These are phyloP conservation scores for Schizothecium vesticola DNA, from an alignment of 495 filamentous ascomycete genomes.

Conservation along the genomic window DNA sequence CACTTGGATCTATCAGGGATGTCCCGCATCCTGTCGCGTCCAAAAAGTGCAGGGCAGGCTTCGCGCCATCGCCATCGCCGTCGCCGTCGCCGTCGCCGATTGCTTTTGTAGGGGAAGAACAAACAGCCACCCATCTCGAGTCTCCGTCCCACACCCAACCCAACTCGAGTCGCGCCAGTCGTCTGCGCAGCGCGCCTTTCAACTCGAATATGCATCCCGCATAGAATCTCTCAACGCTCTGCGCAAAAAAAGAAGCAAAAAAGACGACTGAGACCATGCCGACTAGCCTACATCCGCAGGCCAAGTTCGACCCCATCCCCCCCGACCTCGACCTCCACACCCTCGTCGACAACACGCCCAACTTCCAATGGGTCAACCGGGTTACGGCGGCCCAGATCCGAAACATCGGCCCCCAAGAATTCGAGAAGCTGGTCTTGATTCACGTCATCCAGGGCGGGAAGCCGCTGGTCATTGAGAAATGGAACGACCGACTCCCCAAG, in stretches of 20 bases:
- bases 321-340: constrained; percentile 70
- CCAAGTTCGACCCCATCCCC: constrained; percentile 77
- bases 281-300: constrained; percentile 56
- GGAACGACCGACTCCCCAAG: constrained; percentile 58
- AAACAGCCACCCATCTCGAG: background rate
- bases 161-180: background rate
- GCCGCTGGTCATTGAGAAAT: constrained; percentile 85
- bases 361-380: constrained; percentile 75
- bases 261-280: constrained; percentile 52
- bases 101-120: background rate
- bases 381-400: constrained; percentile 71
- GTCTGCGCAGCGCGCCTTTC: background rate
- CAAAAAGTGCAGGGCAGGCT: background rate
- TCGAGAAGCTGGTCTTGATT: constrained; percentile 72
- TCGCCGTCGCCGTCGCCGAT: background rate
- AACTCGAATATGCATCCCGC: background rate
- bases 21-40: background rate
- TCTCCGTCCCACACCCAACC: background rate
- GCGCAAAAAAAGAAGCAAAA: background rate
- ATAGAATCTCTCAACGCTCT: background rate
- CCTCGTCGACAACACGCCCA: constrained; percentile 69
- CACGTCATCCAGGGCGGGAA: constrained; percentile 79
- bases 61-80: background rate
- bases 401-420: constrained; percentile 61
- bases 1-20: background rate